Evolutionary conservation across 1,284 basidiomycete species (phyloP).

Genomic region (Sporisorium exsertum): DNA sequence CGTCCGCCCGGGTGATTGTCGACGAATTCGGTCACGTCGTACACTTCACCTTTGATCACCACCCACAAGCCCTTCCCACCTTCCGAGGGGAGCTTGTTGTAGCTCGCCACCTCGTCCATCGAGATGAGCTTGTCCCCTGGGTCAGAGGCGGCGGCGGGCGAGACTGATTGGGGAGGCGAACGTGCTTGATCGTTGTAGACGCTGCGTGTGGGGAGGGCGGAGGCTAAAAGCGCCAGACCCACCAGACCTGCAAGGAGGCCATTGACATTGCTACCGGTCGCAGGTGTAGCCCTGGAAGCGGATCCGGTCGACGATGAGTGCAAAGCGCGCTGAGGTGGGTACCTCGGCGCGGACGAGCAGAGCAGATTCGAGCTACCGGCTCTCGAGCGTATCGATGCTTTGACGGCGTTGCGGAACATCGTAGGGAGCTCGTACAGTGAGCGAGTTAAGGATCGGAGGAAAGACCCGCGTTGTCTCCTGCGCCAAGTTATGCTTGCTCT

Average conservation of each 20-base stretch:
- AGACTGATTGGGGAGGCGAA: slow-evolving; percentile 21
- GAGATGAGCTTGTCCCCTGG: slow-evolving; percentile 51
- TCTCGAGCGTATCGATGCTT: slow-evolving; percentile 28
- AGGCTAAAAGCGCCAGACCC: slow-evolving; percentile 37
- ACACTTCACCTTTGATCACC: slow-evolving; percentile 65
- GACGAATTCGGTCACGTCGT: slow-evolving; percentile 82
- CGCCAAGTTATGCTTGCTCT: neutral
- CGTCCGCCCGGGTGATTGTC: slow-evolving; percentile 82
- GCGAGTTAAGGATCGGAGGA: neutral
- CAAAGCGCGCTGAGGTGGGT: slow-evolving; percentile 12
- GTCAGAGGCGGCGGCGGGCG: slow-evolving; percentile 31
- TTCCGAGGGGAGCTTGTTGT: slow-evolving; percentile 52
- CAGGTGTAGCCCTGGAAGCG: neutral
- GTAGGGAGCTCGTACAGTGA: neutral
- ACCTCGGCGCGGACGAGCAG: slow-evolving; percentile 17
- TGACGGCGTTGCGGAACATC: slow-evolving; percentile 27
- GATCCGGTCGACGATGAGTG: slow-evolving; percentile 11
- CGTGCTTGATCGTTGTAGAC: slow-evolving; percentile 33
- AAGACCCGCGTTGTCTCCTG: neutral
- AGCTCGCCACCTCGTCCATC: slow-evolving; percentile 53
- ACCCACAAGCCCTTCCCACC: slow-evolving; percentile 61
- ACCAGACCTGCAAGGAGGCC: slow-evolving; percentile 34
- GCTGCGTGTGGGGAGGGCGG: slow-evolving; percentile 14
- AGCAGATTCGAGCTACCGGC: slow-evolving; percentile 16
- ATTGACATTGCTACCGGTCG: slow-evolving; percentile 10